Evolutionary conservation across 1,284 basidiomycete species (phyloP).

Genomic region (Ceratobasidium theobromae): DNA sequence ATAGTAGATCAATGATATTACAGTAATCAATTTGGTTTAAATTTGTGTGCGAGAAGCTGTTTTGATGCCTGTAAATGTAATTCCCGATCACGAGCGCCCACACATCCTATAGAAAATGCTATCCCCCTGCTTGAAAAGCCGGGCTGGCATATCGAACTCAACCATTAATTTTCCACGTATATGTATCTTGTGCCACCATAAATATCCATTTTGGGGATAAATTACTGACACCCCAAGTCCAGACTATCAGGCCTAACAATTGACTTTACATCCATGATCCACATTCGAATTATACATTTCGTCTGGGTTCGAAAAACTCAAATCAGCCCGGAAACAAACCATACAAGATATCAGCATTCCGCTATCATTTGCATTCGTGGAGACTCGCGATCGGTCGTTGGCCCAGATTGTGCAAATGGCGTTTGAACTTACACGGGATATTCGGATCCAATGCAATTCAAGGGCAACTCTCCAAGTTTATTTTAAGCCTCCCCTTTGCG

Average conservation of each 20-base stretch:
- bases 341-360: conserved; percentile 46
- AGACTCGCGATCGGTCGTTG: conserved; percentile 47
- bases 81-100: conserved; percentile 64
- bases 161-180: conserved; percentile 66
- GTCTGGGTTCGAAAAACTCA: conserved; percentile 43
- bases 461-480: conserved; percentile 29
- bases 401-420: conserved; percentile 49
- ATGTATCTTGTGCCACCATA: conserved; percentile 74
- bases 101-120: conserved; percentile 77
- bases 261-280: conserved; percentile 52
- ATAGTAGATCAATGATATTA: no score
- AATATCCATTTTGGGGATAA: no score
- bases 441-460: conserved; percentile 36
- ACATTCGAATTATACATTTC: conserved; percentile 45
- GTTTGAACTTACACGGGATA: conserved; percentile 46
- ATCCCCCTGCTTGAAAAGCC: conserved; percentile 55
- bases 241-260: conserved; percentile 53
- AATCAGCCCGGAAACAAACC: conserved; percentile 46
- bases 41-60: conserved; percentile 39
- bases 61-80: conserved; percentile 65
- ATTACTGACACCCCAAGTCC: neutral
- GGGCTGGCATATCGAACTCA: conserved; percentile 71
- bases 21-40: no score
- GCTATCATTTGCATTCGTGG: conserved; percentile 52
- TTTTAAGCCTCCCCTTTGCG: conserved; percentile 12